These are phyloP conservation scores for Emericellopsis atlantica DNA, from an alignment of 2,329 filamentous ascomycete species.

Conservation along the genomic window DNA sequence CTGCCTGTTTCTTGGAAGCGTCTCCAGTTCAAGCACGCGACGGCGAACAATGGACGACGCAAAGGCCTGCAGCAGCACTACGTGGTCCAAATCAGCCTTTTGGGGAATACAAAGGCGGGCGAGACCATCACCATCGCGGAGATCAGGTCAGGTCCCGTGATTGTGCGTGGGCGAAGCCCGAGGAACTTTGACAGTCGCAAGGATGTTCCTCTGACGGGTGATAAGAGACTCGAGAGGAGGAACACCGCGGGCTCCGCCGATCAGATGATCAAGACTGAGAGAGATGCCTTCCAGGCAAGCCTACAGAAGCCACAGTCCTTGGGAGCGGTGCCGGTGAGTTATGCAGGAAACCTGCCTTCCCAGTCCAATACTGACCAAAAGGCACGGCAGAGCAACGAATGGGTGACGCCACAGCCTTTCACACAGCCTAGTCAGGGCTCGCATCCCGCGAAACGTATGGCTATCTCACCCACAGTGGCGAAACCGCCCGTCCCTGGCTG, in stretches of 20 bases:
- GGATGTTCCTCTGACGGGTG: slow-evolving; percentile 60
- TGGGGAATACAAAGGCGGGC: slow-evolving; percentile 58
- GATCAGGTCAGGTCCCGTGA: slow-evolving; percentile 83
- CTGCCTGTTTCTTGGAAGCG: slow-evolving; percentile 88
- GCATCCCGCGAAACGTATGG: slow-evolving; percentile 39
- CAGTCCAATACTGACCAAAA: not conserved
- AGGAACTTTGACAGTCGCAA: slow-evolving; percentile 89
- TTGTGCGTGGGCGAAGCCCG: slow-evolving; percentile 84
- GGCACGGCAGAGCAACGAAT: slow-evolving; percentile 25
- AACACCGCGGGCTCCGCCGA: slow-evolving; percentile 21
- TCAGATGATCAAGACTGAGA: slow-evolving; percentile 18
- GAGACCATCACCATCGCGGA: slow-evolving; percentile 68
- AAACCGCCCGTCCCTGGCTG: slow-evolving; percentile 17
- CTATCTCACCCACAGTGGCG: slow-evolving; percentile 35
- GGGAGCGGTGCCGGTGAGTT: slow-evolving; percentile 20
- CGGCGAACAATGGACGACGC: slow-evolving; percentile 85
- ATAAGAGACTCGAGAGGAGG: slow-evolving; percentile 33
- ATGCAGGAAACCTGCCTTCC: not conserved
- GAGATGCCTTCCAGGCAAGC: slow-evolving; percentile 12
- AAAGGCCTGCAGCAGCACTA: slow-evolving; percentile 96
- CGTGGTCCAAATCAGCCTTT: slow-evolving; percentile 70
- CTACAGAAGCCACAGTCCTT: slow-evolving; percentile 16
- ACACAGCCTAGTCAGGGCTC: slow-evolving; percentile 22
- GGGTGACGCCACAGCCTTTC: slow-evolving; percentile 27
- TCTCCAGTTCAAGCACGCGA: slow-evolving; percentile 90